phyloP scores from a whole-genome alignment of 768 basidiomycete genomes.

The Pholiota molesta region DNA sequence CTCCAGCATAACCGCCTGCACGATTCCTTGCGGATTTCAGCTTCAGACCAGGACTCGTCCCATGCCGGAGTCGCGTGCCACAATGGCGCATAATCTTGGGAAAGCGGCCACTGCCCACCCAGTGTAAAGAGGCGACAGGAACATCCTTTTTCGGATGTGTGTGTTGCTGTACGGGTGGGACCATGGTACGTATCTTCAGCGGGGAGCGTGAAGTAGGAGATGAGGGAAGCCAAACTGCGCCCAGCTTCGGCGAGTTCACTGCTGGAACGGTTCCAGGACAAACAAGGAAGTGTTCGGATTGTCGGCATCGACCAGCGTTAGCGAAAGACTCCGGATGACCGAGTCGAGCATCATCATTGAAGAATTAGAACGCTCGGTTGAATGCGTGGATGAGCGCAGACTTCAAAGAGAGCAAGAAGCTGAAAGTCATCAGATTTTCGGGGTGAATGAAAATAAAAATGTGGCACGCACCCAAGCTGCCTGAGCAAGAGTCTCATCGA shows the following conservation, averaged over 20 bases:
- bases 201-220: conserved; percentile 15
- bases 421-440: conserved; percentile 24
- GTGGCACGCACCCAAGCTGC: conserved; percentile 68
- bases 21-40: conserved; percentile 70
- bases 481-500: conserved; percentile 75
- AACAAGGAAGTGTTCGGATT: conserved; percentile 57
- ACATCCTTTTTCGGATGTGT: conserved; percentile 34
- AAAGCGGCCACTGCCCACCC: conserved; percentile 50
- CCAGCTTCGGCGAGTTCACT: conserved; percentile 27
- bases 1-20: conserved; percentile 79
- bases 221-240: conserved; percentile 23
- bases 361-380: conserved; percentile 54
- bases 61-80: conserved; percentile 72
- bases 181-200: conserved; percentile 1
- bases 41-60: conserved; percentile 58
- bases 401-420: conserved; percentile 74
- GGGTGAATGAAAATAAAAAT: not conserved
- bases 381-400: conserved; percentile 71
- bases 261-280: conserved; percentile 51
- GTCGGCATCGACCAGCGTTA: conserved; percentile 61
- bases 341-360: conserved; percentile 66
- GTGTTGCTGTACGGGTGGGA: conserved; percentile 1
- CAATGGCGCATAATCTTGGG: conserved; percentile 55
- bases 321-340: conserved; percentile 61
- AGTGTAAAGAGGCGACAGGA: conserved; percentile 55